Conservation (phyloP, 495 filamentous ascomycete genomes). For the Trichoderma parareesei region DNA sequence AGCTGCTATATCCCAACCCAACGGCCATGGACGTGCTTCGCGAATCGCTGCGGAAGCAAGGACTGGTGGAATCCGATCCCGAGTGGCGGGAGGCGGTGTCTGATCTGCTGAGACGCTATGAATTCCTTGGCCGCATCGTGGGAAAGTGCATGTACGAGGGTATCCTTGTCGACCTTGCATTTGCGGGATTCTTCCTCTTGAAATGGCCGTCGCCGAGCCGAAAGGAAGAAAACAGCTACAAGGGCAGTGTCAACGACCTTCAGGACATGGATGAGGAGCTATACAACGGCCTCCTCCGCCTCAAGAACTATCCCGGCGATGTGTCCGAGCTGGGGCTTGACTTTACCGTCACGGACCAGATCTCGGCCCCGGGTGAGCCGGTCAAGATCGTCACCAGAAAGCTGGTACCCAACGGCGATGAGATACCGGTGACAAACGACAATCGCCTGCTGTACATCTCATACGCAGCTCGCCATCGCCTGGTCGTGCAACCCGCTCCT, state of each 20-base stretch:
- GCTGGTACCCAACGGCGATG: conserved; percentile 64
- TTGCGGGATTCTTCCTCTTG: conserved; percentile 91
- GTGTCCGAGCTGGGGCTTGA: conserved; percentile 76
- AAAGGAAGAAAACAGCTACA: conserved; percentile 58
- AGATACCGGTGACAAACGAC: conserved; percentile 77
- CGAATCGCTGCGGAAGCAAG: conserved; percentile 46
- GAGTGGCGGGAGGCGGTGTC: conserved; percentile 51
- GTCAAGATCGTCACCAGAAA: conserved; percentile 57
- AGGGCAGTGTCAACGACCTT: conserved; percentile 86
- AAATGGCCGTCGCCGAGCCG: conserved; percentile 79
- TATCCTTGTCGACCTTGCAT: conserved; percentile 87
- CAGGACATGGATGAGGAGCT: conserved; percentile 87
- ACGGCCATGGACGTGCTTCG: conserved; percentile 65
- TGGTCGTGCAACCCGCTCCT: conserved; percentile 63
- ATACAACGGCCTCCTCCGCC: conserved; percentile 78
- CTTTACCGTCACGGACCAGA: conserved; percentile 80
- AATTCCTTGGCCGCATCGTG: conserved; percentile 86
- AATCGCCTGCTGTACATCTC: conserved; percentile 93
- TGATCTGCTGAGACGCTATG: conserved; percentile 66
- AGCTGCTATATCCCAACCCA: conserved; percentile 86
- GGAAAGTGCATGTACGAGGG: conserved; percentile 98
- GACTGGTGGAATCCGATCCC: conserved; percentile 37
- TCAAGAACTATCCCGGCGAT: conserved; percentile 84
- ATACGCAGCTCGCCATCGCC: conserved; percentile 76
- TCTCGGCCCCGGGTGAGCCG: conserved; percentile 46